Evolutionary conservation across 202 grass and related monocot genomes (phyloP), one percentile per base, ranked within the genome.

Genomic region (Brachypodium distachyon): DNA sequence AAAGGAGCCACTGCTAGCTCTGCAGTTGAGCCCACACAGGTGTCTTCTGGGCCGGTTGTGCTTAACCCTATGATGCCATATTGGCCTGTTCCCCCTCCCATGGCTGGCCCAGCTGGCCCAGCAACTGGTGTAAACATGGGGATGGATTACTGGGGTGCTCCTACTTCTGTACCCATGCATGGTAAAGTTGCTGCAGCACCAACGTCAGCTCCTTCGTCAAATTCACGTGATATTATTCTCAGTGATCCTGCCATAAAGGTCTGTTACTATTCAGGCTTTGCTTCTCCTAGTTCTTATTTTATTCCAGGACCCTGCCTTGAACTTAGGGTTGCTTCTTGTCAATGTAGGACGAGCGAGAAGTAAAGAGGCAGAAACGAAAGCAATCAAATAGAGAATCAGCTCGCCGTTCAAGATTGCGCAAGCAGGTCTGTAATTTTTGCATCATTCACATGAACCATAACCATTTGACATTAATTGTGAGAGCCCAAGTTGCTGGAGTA

Each of bases 381-480:
- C 87, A 83, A 86, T 90, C 87, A 58, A 90, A 90, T 62, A 90
- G 87, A 61, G 83, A 90, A 71, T 90, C 87, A 75, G 87, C 87
- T 82, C 83, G 87, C 13, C 83, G 74, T 11, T 90, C 87, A 79
- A 85, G 87, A 65, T 75, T 90, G 38, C 83, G 87, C 75, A 90
- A 90, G 23, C 87, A 90, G 83, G 87, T 86, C 31, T 86, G 62
- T 70, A 48, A 26, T 54, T 52, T 59, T 56, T 79, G 52, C 23
- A 63, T 38, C 48, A 55, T 82, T 70, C 18, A 23, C 26, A 44
- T 82, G 25, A 63, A 57, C 33, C 7, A 6, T 28, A 63, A 57
- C 33, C 7, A 6, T 28, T 84, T 38, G 39, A 47, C 61, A 18
- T 13, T 39, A 42, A 48, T 40, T 7, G 13, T 78, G 23, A 72